Conservation (phyloP, 257 asterid genomes). For the Plantago elongata region DNA sequence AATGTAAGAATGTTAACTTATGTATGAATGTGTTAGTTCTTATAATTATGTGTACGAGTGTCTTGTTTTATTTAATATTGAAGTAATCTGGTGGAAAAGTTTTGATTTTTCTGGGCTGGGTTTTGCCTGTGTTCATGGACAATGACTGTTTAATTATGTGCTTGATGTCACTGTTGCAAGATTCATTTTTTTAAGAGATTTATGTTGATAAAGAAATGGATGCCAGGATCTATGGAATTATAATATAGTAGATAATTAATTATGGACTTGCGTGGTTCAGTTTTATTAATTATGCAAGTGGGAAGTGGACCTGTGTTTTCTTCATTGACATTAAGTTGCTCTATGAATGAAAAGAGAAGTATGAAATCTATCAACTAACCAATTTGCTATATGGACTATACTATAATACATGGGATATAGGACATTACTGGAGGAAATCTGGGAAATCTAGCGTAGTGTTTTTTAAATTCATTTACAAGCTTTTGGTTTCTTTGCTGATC, state of each 20-base stretch:
- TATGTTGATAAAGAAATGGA: slow-evolving; percentile 12
- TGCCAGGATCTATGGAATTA: slow-evolving; percentile 5
- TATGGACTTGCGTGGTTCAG: too few species aligned
- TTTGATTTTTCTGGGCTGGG: neutral
- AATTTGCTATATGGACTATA: neutral
- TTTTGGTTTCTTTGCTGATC: too few species aligned
- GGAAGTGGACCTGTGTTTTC: neutral
- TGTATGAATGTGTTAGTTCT: neutral
- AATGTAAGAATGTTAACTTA: too few species aligned
- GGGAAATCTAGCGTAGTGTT: too few species aligned
- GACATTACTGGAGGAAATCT: too few species aligned
- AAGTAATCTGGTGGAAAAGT: too few species aligned
- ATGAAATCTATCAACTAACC: neutral
- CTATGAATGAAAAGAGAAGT: neutral
- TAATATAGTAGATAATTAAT: neutral
- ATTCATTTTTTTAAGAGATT: slow-evolving; percentile 15
- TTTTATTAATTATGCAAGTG: too few species aligned
- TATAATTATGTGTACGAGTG: neutral
- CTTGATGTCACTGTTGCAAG: slow-evolving; percentile 2
- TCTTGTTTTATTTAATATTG: too few species aligned
- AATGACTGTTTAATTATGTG: too few species aligned
- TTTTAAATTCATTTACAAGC: too few species aligned
- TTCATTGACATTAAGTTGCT: neutral
- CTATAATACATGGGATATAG: too few species aligned
- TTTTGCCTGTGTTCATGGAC: neutral